Evolutionary conservation across 306 rosid species (phyloP), one percentile per base, ranked within the genome.

Genomic region (Castanopsis chinensis): DNA sequence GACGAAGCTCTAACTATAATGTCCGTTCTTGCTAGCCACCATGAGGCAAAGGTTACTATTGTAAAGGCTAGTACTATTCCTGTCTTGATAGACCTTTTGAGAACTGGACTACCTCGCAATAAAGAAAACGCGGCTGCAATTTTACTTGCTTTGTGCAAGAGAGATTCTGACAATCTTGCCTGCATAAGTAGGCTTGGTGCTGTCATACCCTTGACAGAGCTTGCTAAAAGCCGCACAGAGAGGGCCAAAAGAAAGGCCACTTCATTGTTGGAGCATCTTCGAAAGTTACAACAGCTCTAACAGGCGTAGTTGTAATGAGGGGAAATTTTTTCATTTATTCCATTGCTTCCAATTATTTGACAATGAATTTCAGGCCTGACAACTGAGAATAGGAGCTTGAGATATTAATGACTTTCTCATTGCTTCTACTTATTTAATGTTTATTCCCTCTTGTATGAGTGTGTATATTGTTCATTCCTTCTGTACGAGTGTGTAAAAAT

Each of bases 1-100:
- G 97, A 91, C 0, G 98, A 96, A 80, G 97, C 97, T 61, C 90
- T 96, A 56, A 93, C 99, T 11, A 90, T 93, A 77, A 88, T 96
- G 94, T 96, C 98, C 0, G 96, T 96, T 72, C 98, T 96, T 45
- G 98, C 97, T 41, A 82, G 93, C 83, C 96, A 96, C 85, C 99
- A 83, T 78, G 99, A 96, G 80, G 97, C 97, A 28, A 96, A 93
- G 78, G 84, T 64, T 79, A 89, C 93, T 5, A 87, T 96, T 27
- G 94, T 89, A 63, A 91, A 90, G 79, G 94, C 97, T 55, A 90
- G 99, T 83, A 89, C 94, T 9, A 90, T 96, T 45, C 99, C 99
- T 49, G 97, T 90, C 80, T 82, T 93, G 64, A 91, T 96, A 41
- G 99, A 96, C 77, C 96, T 96, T 63, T 77, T 96, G 78, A 86